A percentile compares a stretch with the other conserved stretches of the same genome.
These are phyloP conservation scores for Ceratocystis albifundus DNA, from an alignment of 2,329 filamentous ascomycete species.

Conservation along the genomic window DNA sequence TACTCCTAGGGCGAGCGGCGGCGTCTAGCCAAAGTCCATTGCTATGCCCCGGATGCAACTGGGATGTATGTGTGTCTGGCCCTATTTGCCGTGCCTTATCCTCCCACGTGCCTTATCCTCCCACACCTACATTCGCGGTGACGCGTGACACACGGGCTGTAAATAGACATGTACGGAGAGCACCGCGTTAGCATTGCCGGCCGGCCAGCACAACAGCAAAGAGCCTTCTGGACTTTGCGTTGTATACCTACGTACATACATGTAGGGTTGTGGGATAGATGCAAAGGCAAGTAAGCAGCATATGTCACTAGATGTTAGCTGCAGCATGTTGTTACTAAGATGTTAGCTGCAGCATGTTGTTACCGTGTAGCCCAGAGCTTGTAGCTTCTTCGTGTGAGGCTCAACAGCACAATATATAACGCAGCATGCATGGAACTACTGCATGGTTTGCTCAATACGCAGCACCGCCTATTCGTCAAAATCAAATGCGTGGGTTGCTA, in stretches of 20 bases:
- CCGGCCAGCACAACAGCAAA: not conserved
- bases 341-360: not conserved
- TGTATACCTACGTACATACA: not conserved
- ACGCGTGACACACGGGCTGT: too few relatives aligned
- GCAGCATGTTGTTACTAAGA: not conserved
- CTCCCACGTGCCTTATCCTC: too few relatives aligned
- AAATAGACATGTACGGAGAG: too few relatives aligned
- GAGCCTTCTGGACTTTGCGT: not conserved
- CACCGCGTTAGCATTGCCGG: not conserved
- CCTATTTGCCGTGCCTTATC: too few relatives aligned
- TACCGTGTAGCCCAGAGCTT: not conserved
- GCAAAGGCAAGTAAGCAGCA: not conserved
- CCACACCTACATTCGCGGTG: too few relatives aligned
- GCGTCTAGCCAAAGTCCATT: too few relatives aligned
- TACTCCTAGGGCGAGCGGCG: too few relatives aligned
- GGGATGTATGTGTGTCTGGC: too few relatives aligned
- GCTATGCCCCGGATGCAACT: too few relatives aligned
- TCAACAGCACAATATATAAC: not conserved
- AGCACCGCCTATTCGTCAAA: not conserved
- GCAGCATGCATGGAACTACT: not conserved
- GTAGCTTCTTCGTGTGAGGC: constrained; percentile 3
- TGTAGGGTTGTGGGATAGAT: not conserved
- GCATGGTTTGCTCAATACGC: not conserved
- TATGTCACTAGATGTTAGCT: not conserved
- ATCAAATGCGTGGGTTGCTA: not conserved